These are phyloP conservation scores for Calonectria pteridis DNA, from an alignment of 2,329 filamentous ascomycete genomes.

Conservation along the genomic window DNA sequence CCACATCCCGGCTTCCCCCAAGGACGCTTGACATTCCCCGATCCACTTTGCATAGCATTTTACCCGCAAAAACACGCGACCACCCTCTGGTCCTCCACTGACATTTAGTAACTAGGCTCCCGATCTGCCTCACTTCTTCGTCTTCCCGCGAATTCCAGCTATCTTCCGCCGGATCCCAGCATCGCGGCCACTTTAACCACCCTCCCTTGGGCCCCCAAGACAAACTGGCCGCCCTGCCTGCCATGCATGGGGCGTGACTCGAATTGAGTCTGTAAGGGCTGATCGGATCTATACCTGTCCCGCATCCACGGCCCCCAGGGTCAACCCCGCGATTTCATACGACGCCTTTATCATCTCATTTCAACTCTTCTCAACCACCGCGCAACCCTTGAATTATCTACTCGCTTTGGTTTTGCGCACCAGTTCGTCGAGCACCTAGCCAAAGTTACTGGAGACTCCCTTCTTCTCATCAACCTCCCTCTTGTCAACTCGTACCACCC, in stretches of 20 bases:
- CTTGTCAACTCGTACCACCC: conserved; percentile 7
- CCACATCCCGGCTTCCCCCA: conserved; percentile 44
- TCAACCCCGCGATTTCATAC: conserved; percentile 40
- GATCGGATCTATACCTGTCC: conserved; percentile 36
- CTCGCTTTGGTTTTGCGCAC: not conserved
- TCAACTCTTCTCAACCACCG: conserved; percentile 25
- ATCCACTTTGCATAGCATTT: conserved; percentile 43
- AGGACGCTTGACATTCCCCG: conserved; percentile 39
- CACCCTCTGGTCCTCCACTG: conserved; percentile 36
- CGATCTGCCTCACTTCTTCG: conserved; percentile 33
- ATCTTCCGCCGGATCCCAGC: not conserved
- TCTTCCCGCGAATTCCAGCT: conserved; percentile 11
- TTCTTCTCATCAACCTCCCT: not conserved
- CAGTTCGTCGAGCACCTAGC: not conserved
- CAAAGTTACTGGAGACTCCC: not conserved
- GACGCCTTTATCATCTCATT: conserved; percentile 26
- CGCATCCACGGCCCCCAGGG: conserved; percentile 35
- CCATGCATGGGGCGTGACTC: conserved; percentile 38
- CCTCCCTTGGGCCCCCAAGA: conserved; percentile 17
- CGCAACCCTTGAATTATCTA: conserved; percentile 29
- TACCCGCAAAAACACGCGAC: conserved; percentile 47
- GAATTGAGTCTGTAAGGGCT: conserved; percentile 39
- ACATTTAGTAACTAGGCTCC: conserved; percentile 38
- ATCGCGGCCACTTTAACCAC: conserved; percentile 2
- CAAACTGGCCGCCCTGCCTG: conserved; percentile 27